These are phyloP conservation scores for Suhomyces kunorum DNA, from an alignment of 1,139 yeast species.

Conservation along the genomic window DNA sequence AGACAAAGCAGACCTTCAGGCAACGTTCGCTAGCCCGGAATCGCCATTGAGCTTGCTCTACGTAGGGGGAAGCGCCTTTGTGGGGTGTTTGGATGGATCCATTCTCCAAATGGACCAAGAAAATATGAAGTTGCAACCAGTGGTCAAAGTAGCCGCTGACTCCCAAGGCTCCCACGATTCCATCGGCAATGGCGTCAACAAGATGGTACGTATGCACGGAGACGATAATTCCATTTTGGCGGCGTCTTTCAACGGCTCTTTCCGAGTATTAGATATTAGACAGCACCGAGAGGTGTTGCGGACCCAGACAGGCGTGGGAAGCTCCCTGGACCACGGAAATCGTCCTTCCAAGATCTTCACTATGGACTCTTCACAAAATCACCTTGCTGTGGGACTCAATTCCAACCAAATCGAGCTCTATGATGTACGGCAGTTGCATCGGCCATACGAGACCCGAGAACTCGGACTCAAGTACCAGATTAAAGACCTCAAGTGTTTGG, in stretches of 20 bases:
- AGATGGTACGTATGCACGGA: conserved; percentile 27
- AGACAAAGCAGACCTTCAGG: conserved; percentile 8
- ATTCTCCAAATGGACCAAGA: conserved; percentile 46
- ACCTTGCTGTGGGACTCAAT: conserved; percentile 58
- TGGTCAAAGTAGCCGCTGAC: conserved; percentile 13
- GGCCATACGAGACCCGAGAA: conserved; percentile 57
- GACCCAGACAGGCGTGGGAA: conserved; percentile 6
- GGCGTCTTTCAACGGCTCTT: conserved; percentile 56
- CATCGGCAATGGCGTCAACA: conserved; percentile 32
- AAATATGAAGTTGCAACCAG: conserved; percentile 29
- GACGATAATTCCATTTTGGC: conserved; percentile 39
- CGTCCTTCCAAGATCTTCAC: conserved; percentile 54
- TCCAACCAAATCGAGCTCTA: conserved; percentile 57
- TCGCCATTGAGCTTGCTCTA: conserved; percentile 17
- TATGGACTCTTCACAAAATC: conserved; percentile 56
- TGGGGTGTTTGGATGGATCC: conserved; percentile 45
- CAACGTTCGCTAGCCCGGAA: conserved; percentile 10
- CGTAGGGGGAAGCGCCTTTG: conserved; percentile 25
- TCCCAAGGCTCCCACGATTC: conserved; percentile 14
- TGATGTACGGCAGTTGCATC: conserved; percentile 50
- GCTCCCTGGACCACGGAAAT: not conserved
- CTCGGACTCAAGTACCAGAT: conserved; percentile 77
- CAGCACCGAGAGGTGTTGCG: conserved; percentile 17
- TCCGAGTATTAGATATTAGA: conserved; percentile 42
- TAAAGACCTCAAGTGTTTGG: conserved; percentile 58